Conservation (phyloP, 2,329 filamentous ascomycete genomes). For the Hymenoscyphus fraxineus region DNA sequence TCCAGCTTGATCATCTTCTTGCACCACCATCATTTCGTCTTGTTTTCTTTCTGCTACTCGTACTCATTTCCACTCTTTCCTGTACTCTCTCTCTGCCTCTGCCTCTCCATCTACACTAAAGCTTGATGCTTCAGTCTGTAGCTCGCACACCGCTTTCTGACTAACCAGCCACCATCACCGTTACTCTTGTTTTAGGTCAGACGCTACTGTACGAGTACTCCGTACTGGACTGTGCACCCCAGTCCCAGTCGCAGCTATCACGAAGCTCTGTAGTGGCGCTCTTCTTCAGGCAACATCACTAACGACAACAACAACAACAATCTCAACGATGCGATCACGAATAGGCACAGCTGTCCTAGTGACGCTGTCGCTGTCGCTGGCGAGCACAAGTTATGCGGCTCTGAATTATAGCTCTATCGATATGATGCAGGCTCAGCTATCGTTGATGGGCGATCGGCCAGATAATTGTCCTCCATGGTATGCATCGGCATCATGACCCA, state of each 20-base stretch:
- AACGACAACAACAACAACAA: conserved; percentile 13
- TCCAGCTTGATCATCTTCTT: neutral
- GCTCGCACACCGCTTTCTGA: neutral
- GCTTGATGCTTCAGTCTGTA: conserved; percentile 4
- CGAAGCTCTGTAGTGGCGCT: neutral
- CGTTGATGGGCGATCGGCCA: conserved; percentile 69
- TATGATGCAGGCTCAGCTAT: conserved; percentile 62
- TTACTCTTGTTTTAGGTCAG: neutral
- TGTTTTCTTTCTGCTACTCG: neutral
- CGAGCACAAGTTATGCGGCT: conserved; percentile 40
- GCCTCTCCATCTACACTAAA: neutral
- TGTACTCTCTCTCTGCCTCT: too few relatives aligned
- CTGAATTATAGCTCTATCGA: conserved; percentile 58
- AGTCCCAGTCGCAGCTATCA: neutral
- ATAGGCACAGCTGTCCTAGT: conserved; percentile 26
- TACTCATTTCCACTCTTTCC: neutral
- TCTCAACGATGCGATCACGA: conserved; percentile 26
- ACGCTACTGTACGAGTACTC: too few relatives aligned
- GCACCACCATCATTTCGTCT: neutral
- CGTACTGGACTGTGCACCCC: neutral
- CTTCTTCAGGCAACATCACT: conserved; percentile 10
- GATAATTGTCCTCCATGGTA: conserved; percentile 76
- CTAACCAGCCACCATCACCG: neutral
- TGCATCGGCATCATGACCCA: conserved; percentile 25
- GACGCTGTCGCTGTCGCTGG: conserved; percentile 41